A percentile compares a stretch with the other conserved stretches of the same genome.
Evolutionary conservation across 2,329 filamentous ascomycete genomes (phyloP).

Genomic region (Knoxdaviesia proteae): DNA sequence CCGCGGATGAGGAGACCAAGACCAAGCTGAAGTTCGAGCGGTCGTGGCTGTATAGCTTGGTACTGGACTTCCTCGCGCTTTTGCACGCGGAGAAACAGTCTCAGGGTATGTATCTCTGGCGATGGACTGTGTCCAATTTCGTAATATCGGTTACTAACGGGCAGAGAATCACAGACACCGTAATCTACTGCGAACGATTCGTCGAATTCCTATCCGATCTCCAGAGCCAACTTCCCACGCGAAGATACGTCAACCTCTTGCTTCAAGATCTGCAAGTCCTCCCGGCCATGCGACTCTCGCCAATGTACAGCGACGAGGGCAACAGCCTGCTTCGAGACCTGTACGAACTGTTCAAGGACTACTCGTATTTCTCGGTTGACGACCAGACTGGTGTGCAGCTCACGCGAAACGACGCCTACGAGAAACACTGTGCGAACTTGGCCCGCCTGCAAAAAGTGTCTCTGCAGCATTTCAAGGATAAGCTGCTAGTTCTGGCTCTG

Average conservation of each 20-base stretch:
- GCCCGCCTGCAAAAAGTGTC: constrained; percentile 61
- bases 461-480: constrained; percentile 69
- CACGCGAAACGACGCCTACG: constrained; percentile 51
- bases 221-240: constrained; percentile 79
- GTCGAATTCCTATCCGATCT: constrained; percentile 78
- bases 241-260: constrained; percentile 80
- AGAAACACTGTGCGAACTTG: constrained; percentile 55
- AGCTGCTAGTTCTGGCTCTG: constrained; percentile 74
- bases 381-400: constrained; percentile 71
- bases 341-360: constrained; percentile 62
- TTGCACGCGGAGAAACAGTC: constrained; percentile 38
- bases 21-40: constrained; percentile 74
- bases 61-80: constrained; percentile 61
- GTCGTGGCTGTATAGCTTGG: constrained; percentile 74
- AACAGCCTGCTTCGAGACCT: constrained; percentile 67
- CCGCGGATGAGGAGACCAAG: constrained; percentile 60
- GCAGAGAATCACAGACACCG: constrained; percentile 24
- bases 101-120: constrained; percentile 15
- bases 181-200: constrained; percentile 81
- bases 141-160: constrained; percentile 10
- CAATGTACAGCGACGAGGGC: constrained; percentile 52
- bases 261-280: constrained; percentile 71
- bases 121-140: neutral
- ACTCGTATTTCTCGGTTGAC: constrained; percentile 72
- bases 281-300: constrained; percentile 56